Conservation (phyloP, 2,329 filamentous ascomycete genomes). For the Penicillium sp. region DNA sequence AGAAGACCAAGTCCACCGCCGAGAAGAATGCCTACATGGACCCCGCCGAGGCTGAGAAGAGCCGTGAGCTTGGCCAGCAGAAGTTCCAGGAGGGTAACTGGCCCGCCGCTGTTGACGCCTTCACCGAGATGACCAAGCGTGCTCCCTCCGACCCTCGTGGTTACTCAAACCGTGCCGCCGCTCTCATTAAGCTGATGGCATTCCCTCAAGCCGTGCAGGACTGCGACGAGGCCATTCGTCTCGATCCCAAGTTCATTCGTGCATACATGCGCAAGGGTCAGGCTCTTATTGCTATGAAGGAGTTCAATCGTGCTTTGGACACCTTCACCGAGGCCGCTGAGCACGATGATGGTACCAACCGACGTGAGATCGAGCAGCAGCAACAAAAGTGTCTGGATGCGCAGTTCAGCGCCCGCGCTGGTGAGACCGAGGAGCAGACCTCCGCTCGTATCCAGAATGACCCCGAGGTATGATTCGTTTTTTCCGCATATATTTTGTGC, state of each 20-base stretch:
- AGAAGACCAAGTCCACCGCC: slow-evolving; percentile 78
- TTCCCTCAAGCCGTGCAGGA: slow-evolving; percentile 93
- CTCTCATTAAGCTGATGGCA: slow-evolving; percentile 93
- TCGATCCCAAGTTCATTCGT: slow-evolving; percentile 87
- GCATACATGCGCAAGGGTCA: slow-evolving; percentile 97
- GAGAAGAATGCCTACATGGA: slow-evolving; percentile 82
- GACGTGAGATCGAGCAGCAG: slow-evolving; percentile 88
- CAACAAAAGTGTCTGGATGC: slow-evolving; percentile 88
- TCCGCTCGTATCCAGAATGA: slow-evolving; percentile 86
- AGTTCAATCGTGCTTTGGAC: slow-evolving; percentile 94
- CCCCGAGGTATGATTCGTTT: slow-evolving; percentile 70
- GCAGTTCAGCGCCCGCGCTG: slow-evolving; percentile 87
- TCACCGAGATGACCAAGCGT: slow-evolving; percentile 95
- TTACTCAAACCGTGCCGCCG: slow-evolving; percentile 95
- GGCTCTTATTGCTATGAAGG: slow-evolving; percentile 94
- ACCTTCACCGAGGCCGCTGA: slow-evolving; percentile 77
- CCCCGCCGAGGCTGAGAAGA: slow-evolving; percentile 89
- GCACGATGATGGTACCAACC: slow-evolving; percentile 79
- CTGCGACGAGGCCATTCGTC: slow-evolving; percentile 87
- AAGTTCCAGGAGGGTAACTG: slow-evolving; percentile 98
- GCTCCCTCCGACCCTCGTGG: slow-evolving; percentile 89
- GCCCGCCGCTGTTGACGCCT: slow-evolving; percentile 91
- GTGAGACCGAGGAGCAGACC: slow-evolving; percentile 95
- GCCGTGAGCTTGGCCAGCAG: slow-evolving; percentile 88
- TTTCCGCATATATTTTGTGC: background rate